A percentile compares a stretch with the other conserved stretches of the same genome.
These are phyloP conservation scores for Pilasporangium apinafurcum DNA, from an alignment of 352 stramenopile genomes.

Conservation along the genomic window DNA sequence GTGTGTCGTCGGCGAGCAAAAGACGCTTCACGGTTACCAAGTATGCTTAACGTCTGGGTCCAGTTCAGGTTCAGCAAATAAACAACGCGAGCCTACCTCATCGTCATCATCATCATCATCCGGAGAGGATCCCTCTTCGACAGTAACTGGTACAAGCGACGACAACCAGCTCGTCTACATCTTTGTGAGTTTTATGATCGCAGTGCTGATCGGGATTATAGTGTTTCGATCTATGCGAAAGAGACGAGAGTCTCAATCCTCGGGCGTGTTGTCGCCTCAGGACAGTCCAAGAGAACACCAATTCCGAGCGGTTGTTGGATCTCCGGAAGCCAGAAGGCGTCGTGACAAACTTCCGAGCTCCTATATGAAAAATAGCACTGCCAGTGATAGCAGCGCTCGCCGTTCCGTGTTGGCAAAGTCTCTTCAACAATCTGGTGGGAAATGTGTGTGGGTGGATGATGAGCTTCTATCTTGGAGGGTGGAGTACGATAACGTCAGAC, in stretches of 20 bases:
- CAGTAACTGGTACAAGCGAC: not conserved
- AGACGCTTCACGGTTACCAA: constrained; percentile 13
- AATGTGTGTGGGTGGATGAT: constrained; percentile 24
- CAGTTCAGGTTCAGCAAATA: too few species aligned
- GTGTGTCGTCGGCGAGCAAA: constrained; percentile 18
- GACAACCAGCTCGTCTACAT: constrained; percentile 25
- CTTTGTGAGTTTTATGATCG: constrained; percentile 25
- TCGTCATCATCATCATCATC: not conserved
- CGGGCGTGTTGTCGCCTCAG: not conserved
- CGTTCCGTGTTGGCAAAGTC: constrained; percentile 4
- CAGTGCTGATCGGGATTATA: constrained; percentile 15
- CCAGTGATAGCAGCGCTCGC: not conserved
- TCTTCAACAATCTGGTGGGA: not conserved
- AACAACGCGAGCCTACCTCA: not conserved
- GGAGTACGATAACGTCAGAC: constrained; percentile 20
- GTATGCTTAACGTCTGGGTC: constrained; percentile 14
- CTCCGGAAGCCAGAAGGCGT: not conserved
- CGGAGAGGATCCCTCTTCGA: not conserved
- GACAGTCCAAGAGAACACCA: too few species aligned
- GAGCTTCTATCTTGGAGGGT: constrained; percentile 32
- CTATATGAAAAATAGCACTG: too few species aligned
- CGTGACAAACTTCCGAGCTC: too few species aligned
- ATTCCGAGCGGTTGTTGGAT: constrained; percentile 8
- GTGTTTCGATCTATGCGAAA: constrained; percentile 6
- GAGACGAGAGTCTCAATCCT: not conserved